phyloP scores from a whole-genome alignment of 2,329 filamentous ascomycete genomes.

The Akanthomyces lecanii region DNA sequence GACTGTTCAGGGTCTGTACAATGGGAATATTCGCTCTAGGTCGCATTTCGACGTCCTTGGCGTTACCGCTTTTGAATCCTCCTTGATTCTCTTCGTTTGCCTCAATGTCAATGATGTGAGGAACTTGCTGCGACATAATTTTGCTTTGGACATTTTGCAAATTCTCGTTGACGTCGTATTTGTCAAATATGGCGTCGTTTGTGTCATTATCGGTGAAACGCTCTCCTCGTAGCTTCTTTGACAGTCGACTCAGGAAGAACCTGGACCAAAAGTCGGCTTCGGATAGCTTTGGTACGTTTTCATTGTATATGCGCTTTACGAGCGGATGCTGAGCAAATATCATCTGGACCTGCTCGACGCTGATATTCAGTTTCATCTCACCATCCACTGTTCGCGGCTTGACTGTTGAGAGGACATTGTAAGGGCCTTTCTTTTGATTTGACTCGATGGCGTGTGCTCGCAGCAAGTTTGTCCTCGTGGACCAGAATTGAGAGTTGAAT shows the following conservation, averaged over 20 bases:
- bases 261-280: slow-evolving; percentile 87
- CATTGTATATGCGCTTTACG: slow-evolving; percentile 85
- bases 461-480: slow-evolving; percentile 76
- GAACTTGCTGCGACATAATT: slow-evolving; percentile 63
- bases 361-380: slow-evolving; percentile 76
- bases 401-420: slow-evolving; percentile 88
- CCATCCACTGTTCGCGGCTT: slow-evolving; percentile 62
- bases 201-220: slow-evolving; percentile 74
- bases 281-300: slow-evolving; percentile 77
- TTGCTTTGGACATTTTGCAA: slow-evolving; percentile 48
- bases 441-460: slow-evolving; percentile 87
- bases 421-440: slow-evolving; percentile 79
- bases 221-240: slow-evolving; percentile 89
- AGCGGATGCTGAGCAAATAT: slow-evolving; percentile 92
- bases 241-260: slow-evolving; percentile 87
- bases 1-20: slow-evolving; percentile 79
- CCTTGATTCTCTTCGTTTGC: slow-evolving; percentile 95
- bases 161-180: slow-evolving; percentile 74
- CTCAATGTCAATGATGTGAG: slow-evolving; percentile 86
- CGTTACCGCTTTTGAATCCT: slow-evolving; percentile 74
- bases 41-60: slow-evolving; percentile 85
- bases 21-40: slow-evolving; percentile 80
- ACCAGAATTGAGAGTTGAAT: slow-evolving; percentile 94
- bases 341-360: slow-evolving; percentile 84
- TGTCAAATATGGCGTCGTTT: slow-evolving; percentile 76